These are phyloP conservation scores for Zygnema circumcarinatum DNA, from an alignment of 139 green algal species.

Conservation along the genomic window DNA sequence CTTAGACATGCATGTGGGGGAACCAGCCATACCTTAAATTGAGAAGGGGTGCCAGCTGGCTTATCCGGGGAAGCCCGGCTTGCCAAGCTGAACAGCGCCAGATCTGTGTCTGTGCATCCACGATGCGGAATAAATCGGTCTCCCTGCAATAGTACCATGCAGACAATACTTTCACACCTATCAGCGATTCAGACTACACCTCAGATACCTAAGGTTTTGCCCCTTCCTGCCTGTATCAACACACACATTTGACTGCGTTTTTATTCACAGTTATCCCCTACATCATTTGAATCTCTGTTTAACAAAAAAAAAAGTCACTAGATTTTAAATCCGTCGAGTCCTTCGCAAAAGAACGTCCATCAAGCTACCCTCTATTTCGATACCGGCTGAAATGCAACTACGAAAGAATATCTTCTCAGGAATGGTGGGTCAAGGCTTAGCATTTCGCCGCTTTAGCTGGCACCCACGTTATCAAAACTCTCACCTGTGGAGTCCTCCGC, in stretches of 20 bases:
- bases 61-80: not conserved
- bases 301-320: not conserved
- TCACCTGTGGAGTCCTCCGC: not conserved
- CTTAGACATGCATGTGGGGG: not conserved
- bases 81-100: constrained; percentile 79
- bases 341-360: not conserved
- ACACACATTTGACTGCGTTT: too few species aligned
- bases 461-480: not conserved
- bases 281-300: not conserved
- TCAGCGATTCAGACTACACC: not conserved
- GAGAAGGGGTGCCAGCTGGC: not conserved
- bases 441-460: not conserved
- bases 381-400: too few species aligned
- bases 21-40: not conserved
- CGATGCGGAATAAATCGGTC: constrained; percentile 94
- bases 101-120: constrained; percentile 82
- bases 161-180: not conserved
- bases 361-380: too few species aligned
- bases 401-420: too few species aligned
- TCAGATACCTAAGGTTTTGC: not conserved
- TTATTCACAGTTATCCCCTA: not conserved
- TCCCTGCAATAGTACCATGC: constrained; percentile 19
- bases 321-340: not conserved
- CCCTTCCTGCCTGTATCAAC: too few species aligned
- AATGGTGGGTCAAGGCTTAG: too few species aligned